Evolutionary conservation across 345 rosid genomes (phyloP).

Genomic region (Boechera divaricarpa): DNA sequence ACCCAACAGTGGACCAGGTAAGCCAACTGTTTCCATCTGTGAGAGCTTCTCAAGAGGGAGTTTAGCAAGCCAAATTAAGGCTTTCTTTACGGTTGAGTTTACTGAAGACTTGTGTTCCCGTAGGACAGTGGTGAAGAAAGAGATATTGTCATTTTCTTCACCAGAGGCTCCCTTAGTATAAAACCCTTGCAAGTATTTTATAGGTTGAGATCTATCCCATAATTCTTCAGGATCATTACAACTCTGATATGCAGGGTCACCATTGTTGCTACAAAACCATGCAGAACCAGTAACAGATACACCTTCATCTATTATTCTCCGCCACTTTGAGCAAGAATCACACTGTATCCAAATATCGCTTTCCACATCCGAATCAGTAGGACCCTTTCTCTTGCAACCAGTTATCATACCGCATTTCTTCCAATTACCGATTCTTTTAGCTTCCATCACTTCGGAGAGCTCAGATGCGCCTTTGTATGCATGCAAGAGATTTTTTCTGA

Average conservation of each 20-base stretch:
- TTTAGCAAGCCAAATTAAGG: conserved; percentile 79
- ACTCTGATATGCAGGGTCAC: conserved; percentile 64
- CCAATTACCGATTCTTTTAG: conserved; percentile 44
- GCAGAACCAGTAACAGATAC: conserved; percentile 58
- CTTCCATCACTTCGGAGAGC: conserved; percentile 43
- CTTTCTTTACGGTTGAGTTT: conserved; percentile 63
- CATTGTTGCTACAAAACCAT: conserved; percentile 97
- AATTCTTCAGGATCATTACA: conserved; percentile 80
- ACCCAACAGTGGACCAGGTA: conserved; percentile 67
- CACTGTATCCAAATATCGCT: conserved; percentile 93
- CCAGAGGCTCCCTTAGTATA: conserved; percentile 64
- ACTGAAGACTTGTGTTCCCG: conserved; percentile 64
- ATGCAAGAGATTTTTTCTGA: conserved; percentile 66
- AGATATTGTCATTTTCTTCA: conserved; percentile 65
- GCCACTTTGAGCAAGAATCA: conserved; percentile 93
- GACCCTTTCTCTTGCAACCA: conserved; percentile 47
- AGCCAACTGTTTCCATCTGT: conserved; percentile 84
- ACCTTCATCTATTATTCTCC: conserved; percentile 60
- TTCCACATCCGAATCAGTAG: conserved; percentile 42
- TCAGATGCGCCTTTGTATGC: conserved; percentile 52
- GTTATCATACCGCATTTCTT: conserved; percentile 46
- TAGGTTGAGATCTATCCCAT: conserved; percentile 64
- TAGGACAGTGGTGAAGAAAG: conserved; percentile 75
- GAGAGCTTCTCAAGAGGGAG: conserved; percentile 72
- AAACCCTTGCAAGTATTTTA: conserved; percentile 81